A percentile compares a stretch with the other conserved stretches of the same genome.
Conservation (phyloP, 352 stramenopile species). For the Globisporangium apiculatum region DNA sequence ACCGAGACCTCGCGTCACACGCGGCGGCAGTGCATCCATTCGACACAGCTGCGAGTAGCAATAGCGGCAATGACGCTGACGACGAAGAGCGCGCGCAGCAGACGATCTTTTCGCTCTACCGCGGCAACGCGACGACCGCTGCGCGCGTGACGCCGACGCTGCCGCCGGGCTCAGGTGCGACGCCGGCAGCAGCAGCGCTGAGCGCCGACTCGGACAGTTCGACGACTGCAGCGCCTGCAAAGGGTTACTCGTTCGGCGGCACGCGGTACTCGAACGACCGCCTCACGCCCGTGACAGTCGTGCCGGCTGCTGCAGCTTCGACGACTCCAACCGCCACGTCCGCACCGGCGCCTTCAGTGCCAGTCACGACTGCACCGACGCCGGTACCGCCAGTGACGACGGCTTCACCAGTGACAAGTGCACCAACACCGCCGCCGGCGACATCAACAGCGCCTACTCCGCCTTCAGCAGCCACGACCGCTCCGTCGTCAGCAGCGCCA, state of each 20-base stretch:
- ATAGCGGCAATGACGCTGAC: slow-evolving; percentile 1
- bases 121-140: slow-evolving; percentile 5
- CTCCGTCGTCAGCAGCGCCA: no score
- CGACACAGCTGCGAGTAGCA: not conserved
- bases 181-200: not conserved
- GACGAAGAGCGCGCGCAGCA: slow-evolving; percentile 6
- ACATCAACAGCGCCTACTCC: no score
- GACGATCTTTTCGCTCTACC: slow-evolving; percentile 8
- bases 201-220: slow-evolving; percentile 3
- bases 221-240: not conserved
- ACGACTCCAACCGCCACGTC: no score
- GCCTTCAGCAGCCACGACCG: no score
- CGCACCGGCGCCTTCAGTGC: no score
- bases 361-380: no score
- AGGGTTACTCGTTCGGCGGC: slow-evolving; percentile 9
- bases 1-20: not conserved
- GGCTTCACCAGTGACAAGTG: no score
- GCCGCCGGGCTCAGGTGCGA: not conserved
- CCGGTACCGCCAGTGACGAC: no score
- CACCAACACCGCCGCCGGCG: no score
- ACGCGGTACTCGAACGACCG: slow-evolving; percentile 9
- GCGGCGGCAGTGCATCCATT: slow-evolving; percentile 4
- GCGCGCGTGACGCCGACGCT: slow-evolving; percentile 7
- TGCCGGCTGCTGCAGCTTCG: no score
- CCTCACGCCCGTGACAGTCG: slow-evolving; percentile 3